Base-by-base conservation (phyloP, 2,329 filamentous ascomycete genomes). In the Xylaria sp. region DNA sequence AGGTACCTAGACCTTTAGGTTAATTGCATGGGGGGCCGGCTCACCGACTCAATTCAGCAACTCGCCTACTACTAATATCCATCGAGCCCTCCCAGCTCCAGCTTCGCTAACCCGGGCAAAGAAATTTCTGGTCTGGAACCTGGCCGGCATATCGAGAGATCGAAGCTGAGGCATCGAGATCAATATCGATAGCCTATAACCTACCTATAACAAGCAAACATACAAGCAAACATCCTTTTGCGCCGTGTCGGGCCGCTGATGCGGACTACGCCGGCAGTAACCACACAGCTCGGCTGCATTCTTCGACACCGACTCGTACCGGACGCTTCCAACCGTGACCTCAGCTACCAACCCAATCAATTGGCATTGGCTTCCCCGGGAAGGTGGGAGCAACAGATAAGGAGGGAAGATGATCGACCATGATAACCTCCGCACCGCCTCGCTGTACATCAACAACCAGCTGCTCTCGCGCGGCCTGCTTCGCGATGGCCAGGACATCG, bases 381-480 rank as follows among this genome's bases (percentile, higher is more conserved):
- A n/a, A 16, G 17, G 17, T n/a, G 2, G 22, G 19, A 50, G 13
- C 48, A 16, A 16, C 39, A 48, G 18, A 26, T 40, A 19, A 20
- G 16, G 18, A 42, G n/a, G 45, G 43, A 39, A 37, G 18, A 68
- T 70, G 66, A 76, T 80, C 63, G 83, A 85, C 67, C 73, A 76
- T 48, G 82, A 86, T 39, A 88, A 86, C 66, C 75, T 89, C 41
- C 80, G 80, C 55, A 86, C 85, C 64, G 86, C 86, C 13, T 88
- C 86, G 70, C 76, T 85, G 71, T 89, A 89, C 71, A 87, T 89
- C 75, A 89, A 89, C 74, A 89, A 89, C 67, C 85, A 88, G 67
- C 78, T 89, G 40, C 76, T 89, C 11, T 87, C 85, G 4, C 77
- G 86, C 55, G 86, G 86, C 2, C 75, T 89, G 8, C 71, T 89